Evolutionary conservation across 2,329 filamentous ascomycete species (phyloP).

Genomic region (Cladosporium sp.): DNA sequence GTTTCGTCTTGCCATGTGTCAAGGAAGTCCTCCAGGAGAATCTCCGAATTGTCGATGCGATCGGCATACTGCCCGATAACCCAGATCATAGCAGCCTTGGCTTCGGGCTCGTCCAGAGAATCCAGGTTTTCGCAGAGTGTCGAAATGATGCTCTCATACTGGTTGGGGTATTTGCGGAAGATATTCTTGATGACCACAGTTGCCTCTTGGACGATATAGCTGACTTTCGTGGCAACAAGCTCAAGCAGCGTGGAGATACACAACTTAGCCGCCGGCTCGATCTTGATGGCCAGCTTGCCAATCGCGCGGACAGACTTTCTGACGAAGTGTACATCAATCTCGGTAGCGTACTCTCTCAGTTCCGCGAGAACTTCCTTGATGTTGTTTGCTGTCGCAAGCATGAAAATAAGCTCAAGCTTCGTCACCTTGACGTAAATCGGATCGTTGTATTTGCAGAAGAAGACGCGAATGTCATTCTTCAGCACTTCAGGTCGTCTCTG

Average conservation of each 20-base stretch:
- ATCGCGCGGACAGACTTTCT: slow-evolving; percentile 96
- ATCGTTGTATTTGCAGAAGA: slow-evolving; percentile 99
- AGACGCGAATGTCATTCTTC: slow-evolving; percentile 93
- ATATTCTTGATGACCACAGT: slow-evolving; percentile 99
- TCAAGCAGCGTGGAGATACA: slow-evolving; percentile 93
- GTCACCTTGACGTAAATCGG: slow-evolving; percentile 99
- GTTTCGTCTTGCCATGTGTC: slow-evolving; percentile 92
- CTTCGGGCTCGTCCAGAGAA: slow-evolving; percentile 93
- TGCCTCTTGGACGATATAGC: slow-evolving; percentile 97
- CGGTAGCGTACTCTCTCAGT: slow-evolving; percentile 88
- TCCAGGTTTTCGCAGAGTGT: slow-evolving; percentile 95
- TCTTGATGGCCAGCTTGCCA: slow-evolving; percentile 97
- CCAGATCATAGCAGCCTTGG: slow-evolving; percentile 98
- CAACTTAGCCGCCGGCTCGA: slow-evolving; percentile 82
- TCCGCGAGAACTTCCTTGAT: slow-evolving; percentile 94
- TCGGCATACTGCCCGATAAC: slow-evolving; percentile 98
- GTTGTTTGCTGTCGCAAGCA: slow-evolving; percentile 92
- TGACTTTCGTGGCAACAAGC: slow-evolving; percentile 94
- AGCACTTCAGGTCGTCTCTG: slow-evolving; percentile 90
- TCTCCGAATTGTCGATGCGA: slow-evolving; percentile 94
- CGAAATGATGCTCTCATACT: slow-evolving; percentile 96
- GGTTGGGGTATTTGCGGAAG: slow-evolving; percentile 97
- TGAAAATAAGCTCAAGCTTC: slow-evolving; percentile 97
- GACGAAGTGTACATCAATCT: slow-evolving; percentile 98
- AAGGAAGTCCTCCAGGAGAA: slow-evolving; percentile 87